Evolutionary conservation across 148 eudicot genomes (phyloP).

Genomic region (Vaccinium macrocarpon): DNA sequence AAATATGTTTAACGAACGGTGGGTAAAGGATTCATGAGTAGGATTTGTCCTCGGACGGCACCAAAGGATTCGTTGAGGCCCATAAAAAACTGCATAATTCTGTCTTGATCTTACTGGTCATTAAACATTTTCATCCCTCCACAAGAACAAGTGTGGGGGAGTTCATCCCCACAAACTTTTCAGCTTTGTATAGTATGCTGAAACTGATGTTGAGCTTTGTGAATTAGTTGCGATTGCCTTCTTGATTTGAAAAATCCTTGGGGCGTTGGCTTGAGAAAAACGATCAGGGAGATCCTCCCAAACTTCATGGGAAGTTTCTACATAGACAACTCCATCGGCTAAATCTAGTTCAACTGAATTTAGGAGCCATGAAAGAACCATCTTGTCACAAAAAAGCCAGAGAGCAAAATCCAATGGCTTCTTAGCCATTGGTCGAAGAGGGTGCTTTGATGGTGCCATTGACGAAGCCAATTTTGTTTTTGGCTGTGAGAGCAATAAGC

Average conservation of each 20-base stretch:
- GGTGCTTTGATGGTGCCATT: neutral
- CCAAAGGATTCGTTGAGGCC: neutral
- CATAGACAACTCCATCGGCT: neutral
- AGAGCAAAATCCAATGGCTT: neutral
- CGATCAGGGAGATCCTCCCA: neutral
- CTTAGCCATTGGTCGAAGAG: neutral
- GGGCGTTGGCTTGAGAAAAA: neutral
- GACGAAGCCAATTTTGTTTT: too few relatives aligned
- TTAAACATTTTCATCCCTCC: neutral
- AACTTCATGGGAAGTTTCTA: neutral
- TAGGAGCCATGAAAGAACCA: neutral
- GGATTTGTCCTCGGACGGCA: neutral
- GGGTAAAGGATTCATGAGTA: slow-evolving; percentile 14
- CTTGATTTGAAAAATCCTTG: neutral
- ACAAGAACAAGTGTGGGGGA: neutral
- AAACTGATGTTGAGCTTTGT: neutral
- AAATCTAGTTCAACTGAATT: neutral
- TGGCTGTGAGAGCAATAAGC: neutral
- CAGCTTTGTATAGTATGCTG: neutral
- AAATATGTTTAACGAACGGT: slow-evolving; percentile 12
- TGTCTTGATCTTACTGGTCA: slow-evolving; percentile 10
- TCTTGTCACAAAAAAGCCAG: neutral
- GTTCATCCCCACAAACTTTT: slow-evolving; percentile 2
- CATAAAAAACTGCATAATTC: neutral
- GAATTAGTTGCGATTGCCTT: neutral